phyloP scores from a whole-genome alignment of 371 early-diverging fungal species.

The Dichotomocladium elegans region DNA sequence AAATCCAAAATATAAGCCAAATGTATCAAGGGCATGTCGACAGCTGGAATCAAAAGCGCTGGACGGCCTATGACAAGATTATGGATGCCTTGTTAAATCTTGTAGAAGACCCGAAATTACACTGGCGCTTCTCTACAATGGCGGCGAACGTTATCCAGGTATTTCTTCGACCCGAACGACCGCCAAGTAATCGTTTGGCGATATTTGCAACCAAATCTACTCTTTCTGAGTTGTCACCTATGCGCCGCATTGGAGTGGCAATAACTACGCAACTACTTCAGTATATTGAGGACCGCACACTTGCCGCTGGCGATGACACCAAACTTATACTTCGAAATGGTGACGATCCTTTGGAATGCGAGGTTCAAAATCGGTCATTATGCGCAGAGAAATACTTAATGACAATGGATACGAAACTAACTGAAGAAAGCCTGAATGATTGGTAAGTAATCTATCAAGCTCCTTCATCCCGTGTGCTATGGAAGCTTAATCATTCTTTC shows the following conservation, averaged over 20 bases:
- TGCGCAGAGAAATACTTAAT: slow-evolving; percentile 20
- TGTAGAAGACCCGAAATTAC: slow-evolving; percentile 53
- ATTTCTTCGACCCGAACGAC: slow-evolving; percentile 53
- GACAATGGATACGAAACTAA: slow-evolving; percentile 19
- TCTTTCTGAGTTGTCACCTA: slow-evolving; percentile 68
- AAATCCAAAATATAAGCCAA: slow-evolving; percentile 7
- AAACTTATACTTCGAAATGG: slow-evolving; percentile 33
- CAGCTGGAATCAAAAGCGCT: slow-evolving; percentile 19
- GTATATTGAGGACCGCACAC: slow-evolving; percentile 58
- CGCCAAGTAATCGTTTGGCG: slow-evolving; percentile 54
- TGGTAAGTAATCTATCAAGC: too few species aligned
- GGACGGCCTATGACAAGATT: slow-evolving; percentile 20
- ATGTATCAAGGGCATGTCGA: slow-evolving; percentile 12
- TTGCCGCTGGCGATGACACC: slow-evolving; percentile 45
- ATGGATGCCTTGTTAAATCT: slow-evolving; percentile 38
- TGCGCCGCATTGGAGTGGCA: slow-evolving; percentile 62
- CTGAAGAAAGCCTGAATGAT: slow-evolving; percentile 24
- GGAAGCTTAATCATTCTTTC: too few species aligned
- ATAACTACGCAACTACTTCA: slow-evolving; percentile 47
- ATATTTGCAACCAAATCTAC: slow-evolving; percentile 51
- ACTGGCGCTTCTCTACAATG: slow-evolving; percentile 82
- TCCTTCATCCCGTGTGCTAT: neutral
- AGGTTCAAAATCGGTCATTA: neutral
- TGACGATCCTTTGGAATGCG: slow-evolving; percentile 42
- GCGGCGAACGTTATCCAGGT: slow-evolving; percentile 72